Conservation (phyloP, 768 basidiomycete genomes). For the Boletus speciosus region DNA sequence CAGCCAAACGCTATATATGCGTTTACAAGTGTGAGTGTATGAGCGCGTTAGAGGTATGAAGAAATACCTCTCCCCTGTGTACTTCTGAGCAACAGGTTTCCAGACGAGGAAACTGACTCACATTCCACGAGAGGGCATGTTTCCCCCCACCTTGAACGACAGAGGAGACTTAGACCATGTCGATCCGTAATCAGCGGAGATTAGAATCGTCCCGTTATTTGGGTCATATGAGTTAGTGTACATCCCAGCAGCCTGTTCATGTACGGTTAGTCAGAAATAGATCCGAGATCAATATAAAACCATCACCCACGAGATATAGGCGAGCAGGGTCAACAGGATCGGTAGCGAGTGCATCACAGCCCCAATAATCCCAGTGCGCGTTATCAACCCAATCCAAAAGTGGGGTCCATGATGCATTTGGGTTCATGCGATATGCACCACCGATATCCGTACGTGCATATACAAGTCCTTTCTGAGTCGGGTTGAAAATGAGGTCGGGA, state of each 20-base stretch:
- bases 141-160: slow-evolving; percentile 64
- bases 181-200: slow-evolving; percentile 55
- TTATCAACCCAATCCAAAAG: slow-evolving; percentile 51
- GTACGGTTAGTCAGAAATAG: background rate
- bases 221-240: slow-evolving; percentile 13
- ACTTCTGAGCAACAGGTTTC: background rate
- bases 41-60: background rate
- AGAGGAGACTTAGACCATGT: slow-evolving; percentile 50
- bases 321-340: slow-evolving; percentile 56
- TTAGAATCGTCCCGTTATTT: slow-evolving; percentile 45
- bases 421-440: slow-evolving; percentile 59
- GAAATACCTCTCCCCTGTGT: slow-evolving; percentile 9
- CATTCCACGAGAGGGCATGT: slow-evolving; percentile 46
- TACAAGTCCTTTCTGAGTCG: slow-evolving; percentile 54
- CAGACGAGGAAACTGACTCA: slow-evolving; percentile 19
- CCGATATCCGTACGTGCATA: slow-evolving; percentile 70
- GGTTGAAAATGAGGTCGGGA: slow-evolving; percentile 59
- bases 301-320: slow-evolving; percentile 39
- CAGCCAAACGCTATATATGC: slow-evolving; percentile 45
- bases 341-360: slow-evolving; percentile 58
- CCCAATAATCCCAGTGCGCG: slow-evolving; percentile 58
- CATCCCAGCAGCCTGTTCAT: slow-evolving; percentile 8
- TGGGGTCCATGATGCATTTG: slow-evolving; percentile 61
- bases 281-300: background rate
- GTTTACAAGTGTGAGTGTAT: background rate